A percentile compares a stretch with the other conserved stretches of the same genome.
phyloP scores from a whole-genome alignment of 768 basidiomycete genomes.

The Hirschioporus abietinus region DNA sequence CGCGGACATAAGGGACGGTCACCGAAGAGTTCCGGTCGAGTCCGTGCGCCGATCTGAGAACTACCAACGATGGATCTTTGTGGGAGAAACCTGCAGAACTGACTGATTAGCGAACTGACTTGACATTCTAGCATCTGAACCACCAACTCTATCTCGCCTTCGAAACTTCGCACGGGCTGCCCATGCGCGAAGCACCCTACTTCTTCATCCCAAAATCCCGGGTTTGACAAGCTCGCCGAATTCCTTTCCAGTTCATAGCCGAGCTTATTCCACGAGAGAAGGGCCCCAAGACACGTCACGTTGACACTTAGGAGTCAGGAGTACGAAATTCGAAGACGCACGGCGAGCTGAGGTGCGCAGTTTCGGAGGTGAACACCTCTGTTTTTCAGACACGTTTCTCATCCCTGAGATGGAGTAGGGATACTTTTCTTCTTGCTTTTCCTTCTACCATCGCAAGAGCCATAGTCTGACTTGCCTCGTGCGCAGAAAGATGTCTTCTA shows the following conservation, averaged over 20 bases:
- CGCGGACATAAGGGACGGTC: background rate
- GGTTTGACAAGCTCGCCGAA: background rate
- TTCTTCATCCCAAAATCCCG: background rate
- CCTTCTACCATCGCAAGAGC: background rate
- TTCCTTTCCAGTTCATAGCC: background rate
- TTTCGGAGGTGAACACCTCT: background rate
- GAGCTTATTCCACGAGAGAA: constrained; percentile 1
- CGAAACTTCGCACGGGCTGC: background rate
- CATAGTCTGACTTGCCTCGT: background rate
- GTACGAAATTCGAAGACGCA: background rate
- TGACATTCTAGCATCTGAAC: background rate
- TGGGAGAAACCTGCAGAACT: background rate
- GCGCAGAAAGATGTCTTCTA: background rate
- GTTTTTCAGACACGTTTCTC: background rate
- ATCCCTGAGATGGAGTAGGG: background rate
- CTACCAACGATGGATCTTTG: background rate
- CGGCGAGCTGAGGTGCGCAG: background rate
- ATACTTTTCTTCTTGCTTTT: background rate
- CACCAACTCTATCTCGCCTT: background rate
- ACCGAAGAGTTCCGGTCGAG: background rate
- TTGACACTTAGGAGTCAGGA: background rate
- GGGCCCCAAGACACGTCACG: background rate
- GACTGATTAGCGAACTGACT: background rate
- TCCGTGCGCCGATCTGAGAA: background rate
- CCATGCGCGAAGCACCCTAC: background rate